Base-by-base conservation (phyloP, 2,329 filamentous ascomycete species). In the Fusarium keratoplasticum region DNA sequence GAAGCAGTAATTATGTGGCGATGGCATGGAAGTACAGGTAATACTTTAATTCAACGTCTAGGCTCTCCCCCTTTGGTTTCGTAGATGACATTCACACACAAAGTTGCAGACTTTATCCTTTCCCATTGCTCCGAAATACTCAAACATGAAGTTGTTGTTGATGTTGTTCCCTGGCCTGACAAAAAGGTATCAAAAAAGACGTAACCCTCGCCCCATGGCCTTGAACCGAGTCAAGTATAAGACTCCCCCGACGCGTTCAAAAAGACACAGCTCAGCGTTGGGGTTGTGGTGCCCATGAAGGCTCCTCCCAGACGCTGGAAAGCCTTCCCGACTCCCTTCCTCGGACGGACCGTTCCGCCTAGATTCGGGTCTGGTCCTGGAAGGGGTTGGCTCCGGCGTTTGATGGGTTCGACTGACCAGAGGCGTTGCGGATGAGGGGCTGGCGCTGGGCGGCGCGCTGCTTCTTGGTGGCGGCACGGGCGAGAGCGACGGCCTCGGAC, bases 401-500 rank as follows among this genome's bases (percentile, higher is more conserved):
- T 29, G 71, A 70, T 20, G 67, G 73, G 55, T 69, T 76, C 33
- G 71, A 71, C 20, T 76, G 74, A 57, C 73, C 77, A 10, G 78
- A 78, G 50, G 71, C 65, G 61, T 82, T 79, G 66, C 77, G 76
- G 79, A 85, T 84, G 40, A 85, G 79, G 16, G 84, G 84, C 27
- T 81, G 78, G 52, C 81, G 79, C 71, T 80, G 79, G 33, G 77
- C 78, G 58, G 80, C 80, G 58, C 82, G 81, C 77, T 83, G 80
- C 81, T 85, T 85, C 80, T 83, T 85, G 69, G 82, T 84, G 59
- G 85, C 83, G 76, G 86, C 85, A 79, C 86, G 86, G 58, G 85
- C 86, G 60, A 87, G 85, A 29, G 84, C 84, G n/a, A 84, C 84
- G 52, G 86, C 86, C 81, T 89, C 87, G 67, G 84, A 84, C 72